These are phyloP conservation scores for Dipteronia dyeriana DNA, from an alignment of 345 rosid genomes.

Conservation along the genomic window DNA sequence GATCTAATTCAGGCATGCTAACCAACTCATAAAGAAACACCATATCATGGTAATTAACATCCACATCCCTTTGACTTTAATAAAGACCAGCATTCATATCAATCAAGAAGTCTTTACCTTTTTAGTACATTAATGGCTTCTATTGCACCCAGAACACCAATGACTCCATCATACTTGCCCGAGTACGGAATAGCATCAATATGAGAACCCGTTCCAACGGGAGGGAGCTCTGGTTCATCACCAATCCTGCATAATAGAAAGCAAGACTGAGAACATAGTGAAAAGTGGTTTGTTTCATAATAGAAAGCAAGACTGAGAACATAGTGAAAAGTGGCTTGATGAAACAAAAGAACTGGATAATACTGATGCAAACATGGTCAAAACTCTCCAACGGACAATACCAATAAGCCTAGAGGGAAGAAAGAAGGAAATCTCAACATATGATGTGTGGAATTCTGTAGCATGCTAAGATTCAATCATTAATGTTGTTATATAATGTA, in stretches of 20 bases:
- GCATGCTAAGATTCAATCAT: background rate
- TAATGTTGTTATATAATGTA: conserved; percentile 1
- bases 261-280: background rate
- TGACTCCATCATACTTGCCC: conserved; percentile 95
- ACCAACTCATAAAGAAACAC: background rate
- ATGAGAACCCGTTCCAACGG: conserved; percentile 92
- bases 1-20: conserved; percentile 1
- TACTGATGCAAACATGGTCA: no score
- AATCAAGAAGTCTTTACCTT: conserved; percentile 46
- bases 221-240: conserved; percentile 61
- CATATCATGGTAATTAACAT: background rate
- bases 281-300: conserved; percentile 19
- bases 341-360: no score
- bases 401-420: background rate
- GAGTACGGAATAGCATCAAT: conserved; percentile 98
- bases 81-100: conserved; percentile 13
- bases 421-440: background rate
- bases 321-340: background rate
- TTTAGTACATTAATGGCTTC: conserved; percentile 90
- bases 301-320: background rate
- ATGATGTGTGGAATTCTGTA: background rate
- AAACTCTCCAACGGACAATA: background rate
- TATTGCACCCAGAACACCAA: conserved; percentile 95
- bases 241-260: conserved; percentile 59
- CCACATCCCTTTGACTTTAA: background rate